Conservation (phyloP, 2,329 filamentous ascomycete genomes). For the Cytospora mali region DNA sequence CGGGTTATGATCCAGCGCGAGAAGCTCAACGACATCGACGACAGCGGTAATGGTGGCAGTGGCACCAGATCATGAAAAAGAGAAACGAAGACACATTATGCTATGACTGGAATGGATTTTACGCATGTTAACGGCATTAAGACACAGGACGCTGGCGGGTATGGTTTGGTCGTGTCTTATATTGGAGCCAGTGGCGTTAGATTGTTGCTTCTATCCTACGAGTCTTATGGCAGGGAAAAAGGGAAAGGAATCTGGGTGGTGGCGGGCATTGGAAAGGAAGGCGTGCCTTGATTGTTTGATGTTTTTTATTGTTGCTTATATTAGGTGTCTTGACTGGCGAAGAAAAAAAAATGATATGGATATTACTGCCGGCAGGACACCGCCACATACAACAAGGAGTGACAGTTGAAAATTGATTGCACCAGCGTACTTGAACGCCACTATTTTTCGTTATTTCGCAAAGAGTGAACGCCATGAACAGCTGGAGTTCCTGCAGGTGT, state of each 20-base stretch:
- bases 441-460: neutral
- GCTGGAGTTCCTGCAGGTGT: neutral
- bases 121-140: conserved; percentile 21
- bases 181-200: conserved; percentile 17
- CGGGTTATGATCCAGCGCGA: conserved; percentile 66
- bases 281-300: neutral
- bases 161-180: conserved; percentile 13
- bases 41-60: conserved; percentile 20
- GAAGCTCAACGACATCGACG: conserved; percentile 45
- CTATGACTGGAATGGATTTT: conserved; percentile 17
- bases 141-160: conserved; percentile 15
- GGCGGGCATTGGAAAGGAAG: conserved; percentile 7
- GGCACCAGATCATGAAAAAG: neutral
- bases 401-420: neutral
- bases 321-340: neutral
- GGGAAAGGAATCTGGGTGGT: neutral
- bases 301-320: neutral
- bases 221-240: neutral
- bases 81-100: neutral
- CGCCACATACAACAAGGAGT: neutral
- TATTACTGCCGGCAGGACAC: neutral
- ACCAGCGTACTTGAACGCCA: neutral
- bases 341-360: neutral
- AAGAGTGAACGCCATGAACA: neutral
- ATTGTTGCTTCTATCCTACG: conserved; percentile 4